Percentiles rank a stretch among this genome's conserved stretches.
Evolutionary conservation across 1,284 basidiomycete species (phyloP).

Genomic region (Ganoderma sinense): DNA sequence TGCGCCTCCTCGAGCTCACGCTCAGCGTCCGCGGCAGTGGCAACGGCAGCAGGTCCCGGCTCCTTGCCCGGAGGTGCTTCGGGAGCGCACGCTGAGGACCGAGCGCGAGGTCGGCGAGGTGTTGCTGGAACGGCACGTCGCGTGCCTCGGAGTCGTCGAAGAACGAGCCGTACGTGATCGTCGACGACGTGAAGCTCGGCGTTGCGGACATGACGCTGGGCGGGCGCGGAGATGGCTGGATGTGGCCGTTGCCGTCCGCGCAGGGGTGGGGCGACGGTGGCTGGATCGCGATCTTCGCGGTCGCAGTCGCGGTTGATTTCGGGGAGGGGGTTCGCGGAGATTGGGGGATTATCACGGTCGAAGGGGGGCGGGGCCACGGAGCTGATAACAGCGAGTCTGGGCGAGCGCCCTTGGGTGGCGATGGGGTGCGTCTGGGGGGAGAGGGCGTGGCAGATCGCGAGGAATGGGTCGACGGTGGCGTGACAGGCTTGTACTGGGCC

Average conservation of each 20-base stretch:
- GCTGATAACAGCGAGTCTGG: slow-evolving; percentile 37
- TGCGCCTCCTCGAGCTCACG: slow-evolving; percentile 22
- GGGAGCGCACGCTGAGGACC: slow-evolving; percentile 23
- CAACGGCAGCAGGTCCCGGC: slow-evolving; percentile 33
- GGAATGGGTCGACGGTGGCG: neutral
- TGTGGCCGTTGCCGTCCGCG: neutral
- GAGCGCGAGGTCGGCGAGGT: slow-evolving; percentile 18
- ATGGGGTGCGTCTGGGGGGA: neutral
- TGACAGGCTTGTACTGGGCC: slow-evolving; percentile 8
- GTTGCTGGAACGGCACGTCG: slow-evolving; percentile 36
- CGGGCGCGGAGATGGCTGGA: slow-evolving; percentile 21
- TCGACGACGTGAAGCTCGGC: slow-evolving; percentile 39
- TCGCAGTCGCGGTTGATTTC: slow-evolving; percentile 8
- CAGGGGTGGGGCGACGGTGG: slow-evolving; percentile 22
- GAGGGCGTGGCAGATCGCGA: slow-evolving; percentile 9
- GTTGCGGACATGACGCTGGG: slow-evolving; percentile 31
- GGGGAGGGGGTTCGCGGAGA: slow-evolving; percentile 25
- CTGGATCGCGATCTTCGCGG: slow-evolving; percentile 21
- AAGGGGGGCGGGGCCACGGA: slow-evolving; percentile 43
- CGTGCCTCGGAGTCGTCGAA: slow-evolving; percentile 31
- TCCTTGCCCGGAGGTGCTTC: slow-evolving; percentile 30
- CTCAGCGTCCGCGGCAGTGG: slow-evolving; percentile 28
- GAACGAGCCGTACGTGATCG: slow-evolving; percentile 32
- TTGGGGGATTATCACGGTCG: slow-evolving; percentile 27
- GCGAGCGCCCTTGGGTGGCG: slow-evolving; percentile 7